A percentile compares a stretch with the other conserved stretches of the same genome.
Conservation (phyloP, 257 asterid genomes). For the Buddleja alternifolia region DNA sequence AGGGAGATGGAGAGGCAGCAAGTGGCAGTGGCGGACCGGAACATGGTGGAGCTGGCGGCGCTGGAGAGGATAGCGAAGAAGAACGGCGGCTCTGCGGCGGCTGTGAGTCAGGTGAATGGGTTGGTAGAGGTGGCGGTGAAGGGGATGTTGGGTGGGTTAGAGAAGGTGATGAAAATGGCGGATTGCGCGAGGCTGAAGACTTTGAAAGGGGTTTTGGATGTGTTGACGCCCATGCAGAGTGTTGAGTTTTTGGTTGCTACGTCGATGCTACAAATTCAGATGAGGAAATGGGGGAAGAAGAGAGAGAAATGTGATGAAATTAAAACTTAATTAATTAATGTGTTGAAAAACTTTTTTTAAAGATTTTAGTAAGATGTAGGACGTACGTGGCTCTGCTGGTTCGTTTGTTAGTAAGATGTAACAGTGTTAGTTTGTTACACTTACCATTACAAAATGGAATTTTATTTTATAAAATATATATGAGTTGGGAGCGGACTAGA, state of each 20-base stretch:
- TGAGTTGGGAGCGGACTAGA: too few species aligned
- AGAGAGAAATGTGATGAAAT: neutral
- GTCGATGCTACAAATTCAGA: constrained; percentile 44
- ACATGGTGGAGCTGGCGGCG: constrained; percentile 54
- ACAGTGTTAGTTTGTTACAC: too few species aligned
- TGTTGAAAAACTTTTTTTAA: too few species aligned
- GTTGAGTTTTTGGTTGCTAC: constrained; percentile 52
- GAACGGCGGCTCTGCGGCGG: neutral
- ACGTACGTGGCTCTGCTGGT: too few species aligned
- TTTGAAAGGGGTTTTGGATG: constrained; percentile 56
- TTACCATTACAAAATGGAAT: too few species aligned
- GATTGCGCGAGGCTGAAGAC: constrained; percentile 66
- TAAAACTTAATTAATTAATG: too few species aligned
- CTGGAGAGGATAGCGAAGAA: constrained; percentile 20
- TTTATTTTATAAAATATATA: too few species aligned
- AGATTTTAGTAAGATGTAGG: too few species aligned
- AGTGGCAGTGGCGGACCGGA: constrained; percentile 58
- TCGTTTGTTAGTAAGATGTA: too few species aligned
- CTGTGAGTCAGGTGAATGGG: constrained; percentile 24
- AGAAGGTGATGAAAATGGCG: constrained; percentile 70
- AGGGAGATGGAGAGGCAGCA: constrained; percentile 78
- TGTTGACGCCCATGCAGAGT: constrained; percentile 56
- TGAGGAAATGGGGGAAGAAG: constrained; percentile 46
- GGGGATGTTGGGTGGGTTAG: constrained; percentile 43
- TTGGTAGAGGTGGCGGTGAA: constrained; percentile 45